Evolutionary conservation across 1,284 basidiomycete genomes (phyloP), one percentile per base, ranked within the genome.

Genomic region (Paramarasmius palmivorus): DNA sequence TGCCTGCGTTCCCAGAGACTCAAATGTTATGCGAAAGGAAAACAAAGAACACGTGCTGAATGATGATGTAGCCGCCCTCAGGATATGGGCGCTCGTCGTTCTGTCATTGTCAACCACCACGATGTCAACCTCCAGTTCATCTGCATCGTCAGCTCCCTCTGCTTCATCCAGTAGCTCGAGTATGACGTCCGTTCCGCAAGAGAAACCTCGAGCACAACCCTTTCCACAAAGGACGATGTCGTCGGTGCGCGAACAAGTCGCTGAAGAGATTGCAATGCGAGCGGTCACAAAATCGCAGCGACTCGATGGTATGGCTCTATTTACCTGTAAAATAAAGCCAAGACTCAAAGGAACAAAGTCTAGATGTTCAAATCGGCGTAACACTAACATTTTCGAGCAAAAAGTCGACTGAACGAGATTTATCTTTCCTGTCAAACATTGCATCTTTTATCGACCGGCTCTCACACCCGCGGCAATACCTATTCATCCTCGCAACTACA

Each of bases 161-260:
- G 29, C 29, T 6, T 32, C 29, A 32, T 32, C 29, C 12, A 32
- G 29, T 12, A 32, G 29, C 29, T 32, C 29, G 29, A 32, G 29
- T 12, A 32, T 32, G 7, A 32, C 29, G 7, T 32, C 29, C 29
- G n/a, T 32, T 6, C 12, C 7, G 29, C 29, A 32, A 32, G 6
- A 6, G 29, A 12, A 32, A 6, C 29, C 29, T 32, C 29, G 12
- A 12, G 7, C 12, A 6, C 40, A 47, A 36, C 51, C 55, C 12
- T 26, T 52, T 2, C 42, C 51, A 10, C 68, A 54, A 12, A 75
- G 79, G 23, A 84, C 83, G 1, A 67, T 89, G 19, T 81, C 80
- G 40, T 80, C 81, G 57, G 74, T 89, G 3, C 78, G 84, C 9
- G 71, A 78, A 32, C 82, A 88, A 60, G 84, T 85, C 10, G 82